These are phyloP conservation scores for Bombardia bombarda DNA, from an alignment of 495 filamentous ascomycete species.

Conservation along the genomic window DNA sequence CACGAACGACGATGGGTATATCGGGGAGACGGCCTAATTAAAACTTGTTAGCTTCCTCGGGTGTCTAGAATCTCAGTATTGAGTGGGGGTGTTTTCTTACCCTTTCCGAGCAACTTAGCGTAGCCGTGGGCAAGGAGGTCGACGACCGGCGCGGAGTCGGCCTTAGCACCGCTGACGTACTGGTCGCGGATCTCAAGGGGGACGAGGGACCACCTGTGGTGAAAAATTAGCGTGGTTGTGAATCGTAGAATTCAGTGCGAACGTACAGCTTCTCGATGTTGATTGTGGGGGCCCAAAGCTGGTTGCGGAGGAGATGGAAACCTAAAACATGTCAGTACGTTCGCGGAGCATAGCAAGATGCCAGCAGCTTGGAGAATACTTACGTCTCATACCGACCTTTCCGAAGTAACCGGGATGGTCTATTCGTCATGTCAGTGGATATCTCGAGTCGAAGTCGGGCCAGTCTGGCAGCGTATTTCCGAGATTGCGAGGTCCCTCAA, in stretches of 20 bases:
- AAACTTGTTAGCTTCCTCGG: neutral
- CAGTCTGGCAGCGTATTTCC: constrained; percentile 2
- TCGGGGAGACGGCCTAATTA: constrained; percentile 24
- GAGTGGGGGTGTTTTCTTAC: constrained; percentile 17
- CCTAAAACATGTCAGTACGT: too few relatives aligned
- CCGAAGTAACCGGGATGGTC: constrained; percentile 33
- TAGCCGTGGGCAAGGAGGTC: constrained; percentile 30
- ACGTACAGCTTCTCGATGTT: constrained; percentile 31
- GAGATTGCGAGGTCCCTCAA: neutral
- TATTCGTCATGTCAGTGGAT: constrained; percentile 15
- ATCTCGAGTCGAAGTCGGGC: neutral
- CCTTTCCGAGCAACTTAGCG: constrained; percentile 30
- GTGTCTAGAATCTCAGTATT: too few relatives aligned
- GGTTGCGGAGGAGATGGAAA: constrained; percentile 29
- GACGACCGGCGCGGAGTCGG: constrained; percentile 26
- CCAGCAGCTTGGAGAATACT: too few relatives aligned
- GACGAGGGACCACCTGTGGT: constrained; percentile 23
- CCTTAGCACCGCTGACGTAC: constrained; percentile 25
- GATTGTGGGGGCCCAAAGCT: constrained; percentile 26
- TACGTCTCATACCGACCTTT: constrained; percentile 31
- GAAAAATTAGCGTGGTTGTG: neutral
- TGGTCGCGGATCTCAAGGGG: constrained; percentile 25
- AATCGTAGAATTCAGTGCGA: neutral
- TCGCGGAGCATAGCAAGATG: too few relatives aligned
- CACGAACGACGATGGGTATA: constrained; percentile 26